Percentiles rank a stretch among this genome's conserved stretches.
These are phyloP conservation scores for Phyllosticta citribraziliensis DNA, from an alignment of 2,329 filamentous ascomycete genomes.

Conservation along the genomic window DNA sequence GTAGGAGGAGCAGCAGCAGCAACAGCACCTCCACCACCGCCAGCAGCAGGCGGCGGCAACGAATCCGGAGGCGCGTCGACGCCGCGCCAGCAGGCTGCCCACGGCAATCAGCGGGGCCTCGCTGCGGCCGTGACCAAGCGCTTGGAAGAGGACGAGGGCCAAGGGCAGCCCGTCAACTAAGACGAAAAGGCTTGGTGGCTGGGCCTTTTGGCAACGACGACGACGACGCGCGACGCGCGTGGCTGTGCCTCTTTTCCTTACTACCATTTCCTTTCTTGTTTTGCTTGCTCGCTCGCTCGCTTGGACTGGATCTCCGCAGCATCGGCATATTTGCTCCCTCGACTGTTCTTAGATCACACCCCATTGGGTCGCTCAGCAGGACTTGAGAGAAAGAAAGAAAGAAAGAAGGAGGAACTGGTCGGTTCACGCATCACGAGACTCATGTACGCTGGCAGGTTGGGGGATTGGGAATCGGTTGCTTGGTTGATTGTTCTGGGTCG, in stretches of 20 bases:
- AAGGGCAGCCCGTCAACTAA: not conserved
- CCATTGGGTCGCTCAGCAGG: not conserved
- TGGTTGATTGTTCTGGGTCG: not conserved
- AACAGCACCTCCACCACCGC: not conserved
- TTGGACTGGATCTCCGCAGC: no score
- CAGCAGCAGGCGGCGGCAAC: not conserved
- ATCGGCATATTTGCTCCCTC: not conserved
- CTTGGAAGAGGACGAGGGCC: conserved; percentile 3
- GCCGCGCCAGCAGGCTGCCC: not conserved
- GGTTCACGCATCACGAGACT: not conserved
- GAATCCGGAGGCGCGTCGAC: not conserved
- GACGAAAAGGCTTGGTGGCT: not conserved
- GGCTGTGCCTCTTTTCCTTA: not conserved
- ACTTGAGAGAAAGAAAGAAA: not conserved
- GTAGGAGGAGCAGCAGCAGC: not conserved
- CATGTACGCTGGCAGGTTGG: not conserved
- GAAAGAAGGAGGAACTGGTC: not conserved
- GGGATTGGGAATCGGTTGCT: not conserved
- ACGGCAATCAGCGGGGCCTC: not conserved
- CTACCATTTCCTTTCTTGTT: not conserved
- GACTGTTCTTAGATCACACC: not conserved
- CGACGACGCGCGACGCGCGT: not conserved
- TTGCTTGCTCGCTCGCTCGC: no score
- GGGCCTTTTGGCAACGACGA: not conserved
- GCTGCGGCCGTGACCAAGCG: conserved; percentile 6